phyloP scores from a whole-genome alignment of 331 rosid genomes.

The Quercus lobata region DNA sequence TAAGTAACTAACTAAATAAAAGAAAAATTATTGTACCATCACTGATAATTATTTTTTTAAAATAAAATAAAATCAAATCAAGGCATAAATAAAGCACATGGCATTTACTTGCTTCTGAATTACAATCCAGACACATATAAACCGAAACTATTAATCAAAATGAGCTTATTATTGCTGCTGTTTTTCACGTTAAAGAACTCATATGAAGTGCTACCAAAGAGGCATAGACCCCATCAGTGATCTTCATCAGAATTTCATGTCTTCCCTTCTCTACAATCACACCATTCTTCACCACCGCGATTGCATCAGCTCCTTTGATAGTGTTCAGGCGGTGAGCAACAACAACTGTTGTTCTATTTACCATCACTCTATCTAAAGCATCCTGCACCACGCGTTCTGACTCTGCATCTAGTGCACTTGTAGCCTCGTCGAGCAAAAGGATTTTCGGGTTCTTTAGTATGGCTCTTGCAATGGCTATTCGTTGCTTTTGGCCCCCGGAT shows the following conservation, averaged over 20 bases:
- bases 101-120: too few relatives aligned
- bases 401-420: conserved; percentile 90
- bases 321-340: conserved; percentile 85
- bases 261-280: conserved; percentile 63
- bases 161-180: background rate
- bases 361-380: conserved; percentile 73
- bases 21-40: too few relatives aligned
- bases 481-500: conserved; percentile 91
- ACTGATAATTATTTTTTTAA: too few relatives aligned
- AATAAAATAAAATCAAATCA: too few relatives aligned
- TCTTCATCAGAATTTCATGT: conserved; percentile 57
- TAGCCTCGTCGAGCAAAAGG: conserved; percentile 87
- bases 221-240: conserved; percentile 37
- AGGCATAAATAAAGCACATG: too few relatives aligned
- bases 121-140: too few relatives aligned
- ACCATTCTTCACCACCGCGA: conserved; percentile 77
- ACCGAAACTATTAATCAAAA: background rate
- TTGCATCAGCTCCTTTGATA: conserved; percentile 66
- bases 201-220: conserved; percentile 46
- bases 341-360: conserved; percentile 71
- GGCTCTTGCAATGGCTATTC: conserved; percentile 91
- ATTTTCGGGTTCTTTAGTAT: conserved; percentile 75
- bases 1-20: too few relatives aligned
- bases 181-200: background rate
- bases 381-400: conserved; percentile 81